Percentiles rank a stretch among this genome's conserved stretches.
Evolutionary conservation across 1,284 basidiomycete species (phyloP).

Genomic region (Mycena sp.): DNA sequence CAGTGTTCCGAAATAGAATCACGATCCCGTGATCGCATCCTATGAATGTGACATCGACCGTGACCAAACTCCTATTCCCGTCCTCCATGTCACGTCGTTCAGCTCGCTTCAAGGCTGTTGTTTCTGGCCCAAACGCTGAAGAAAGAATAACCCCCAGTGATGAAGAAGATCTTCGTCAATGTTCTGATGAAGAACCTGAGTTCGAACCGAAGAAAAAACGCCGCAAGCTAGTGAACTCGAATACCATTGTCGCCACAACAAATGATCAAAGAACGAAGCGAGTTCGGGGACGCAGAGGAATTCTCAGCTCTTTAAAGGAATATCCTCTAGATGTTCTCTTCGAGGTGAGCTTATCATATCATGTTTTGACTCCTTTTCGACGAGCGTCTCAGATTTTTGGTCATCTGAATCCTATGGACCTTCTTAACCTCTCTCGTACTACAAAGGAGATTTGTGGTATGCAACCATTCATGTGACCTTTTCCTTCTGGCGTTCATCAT

Average conservation of each 20-base stretch:
- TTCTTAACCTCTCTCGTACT: conserved; percentile 19
- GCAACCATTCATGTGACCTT: background rate
- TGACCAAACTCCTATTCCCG: too few relatives aligned
- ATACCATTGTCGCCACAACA: background rate
- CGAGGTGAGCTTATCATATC: background rate
- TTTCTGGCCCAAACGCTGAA: too few relatives aligned
- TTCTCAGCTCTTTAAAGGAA: conserved; percentile 21
- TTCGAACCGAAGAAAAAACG: conserved; percentile 13
- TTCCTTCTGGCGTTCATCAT: background rate
- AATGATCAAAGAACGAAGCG: conserved; percentile 13
- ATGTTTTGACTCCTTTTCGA: background rate
- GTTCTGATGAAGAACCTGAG: conserved; percentile 18
- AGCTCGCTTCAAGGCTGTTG: too few relatives aligned
- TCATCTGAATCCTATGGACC: conserved; percentile 12
- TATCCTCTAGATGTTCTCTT: conserved; percentile 20
- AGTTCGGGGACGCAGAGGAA: conserved; percentile 19
- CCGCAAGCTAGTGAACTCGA: conserved; percentile 6
- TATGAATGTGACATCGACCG: too few relatives aligned
- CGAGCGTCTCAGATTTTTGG: conserved; percentile 11
- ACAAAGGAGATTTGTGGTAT: conserved; percentile 22
- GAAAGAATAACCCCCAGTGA: too few relatives aligned
- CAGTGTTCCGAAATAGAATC: too few relatives aligned
- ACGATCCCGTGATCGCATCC: too few relatives aligned
- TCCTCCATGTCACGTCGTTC: too few relatives aligned
- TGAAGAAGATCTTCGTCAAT: too few relatives aligned